phyloP scores from a whole-genome alignment of 23 red algal species.

The Gracilaria domingensis region DNA sequence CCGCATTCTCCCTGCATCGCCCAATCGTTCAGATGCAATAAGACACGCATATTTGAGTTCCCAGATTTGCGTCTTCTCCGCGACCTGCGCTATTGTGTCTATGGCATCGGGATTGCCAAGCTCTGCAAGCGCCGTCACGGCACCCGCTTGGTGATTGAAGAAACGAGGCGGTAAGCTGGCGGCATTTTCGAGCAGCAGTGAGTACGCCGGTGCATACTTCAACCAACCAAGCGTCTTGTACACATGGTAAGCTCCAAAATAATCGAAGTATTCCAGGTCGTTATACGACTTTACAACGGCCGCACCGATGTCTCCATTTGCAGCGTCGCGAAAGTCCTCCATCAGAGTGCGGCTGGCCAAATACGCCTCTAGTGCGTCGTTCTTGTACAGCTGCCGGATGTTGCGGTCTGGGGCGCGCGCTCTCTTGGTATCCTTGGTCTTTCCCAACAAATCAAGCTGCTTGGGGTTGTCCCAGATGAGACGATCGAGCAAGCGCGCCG shows the following conservation, averaged over 20 bases:
- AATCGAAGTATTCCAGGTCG: constrained; percentile 81
- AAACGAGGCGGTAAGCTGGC: constrained; percentile 76
- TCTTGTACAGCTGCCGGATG: constrained; percentile 81
- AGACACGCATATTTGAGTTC: constrained; percentile 87
- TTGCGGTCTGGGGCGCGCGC: constrained; percentile 57
- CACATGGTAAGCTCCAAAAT: constrained; percentile 89
- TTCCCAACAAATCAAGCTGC: constrained; percentile 70
- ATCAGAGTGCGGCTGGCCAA: constrained; percentile 43
- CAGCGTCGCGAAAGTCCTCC: constrained; percentile 45
- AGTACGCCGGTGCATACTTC: constrained; percentile 39
- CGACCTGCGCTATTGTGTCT: constrained; percentile 11
- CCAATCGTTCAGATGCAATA: constrained; percentile 68
- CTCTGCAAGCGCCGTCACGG: constrained; percentile 57
- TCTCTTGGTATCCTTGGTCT: constrained; percentile 69
- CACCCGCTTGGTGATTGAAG: constrained; percentile 85
- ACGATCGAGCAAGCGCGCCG: constrained; percentile 38
- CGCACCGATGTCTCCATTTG: constrained; percentile 13
- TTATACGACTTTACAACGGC: constrained; percentile 61
- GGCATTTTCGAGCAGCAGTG: constrained; percentile 66
- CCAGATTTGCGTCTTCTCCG: constrained; percentile 58
- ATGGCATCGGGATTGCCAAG: constrained; percentile 57
- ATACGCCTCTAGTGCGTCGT: constrained; percentile 79
- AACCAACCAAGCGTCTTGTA: constrained; percentile 86
- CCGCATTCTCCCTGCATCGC: constrained; percentile 38
- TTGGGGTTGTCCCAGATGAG: constrained; percentile 86